Evolutionary conservation across 106 monocot genomes (phyloP), one percentile per base, ranked within the genome.

Genomic region (Acanthochlamys bracteata): DNA sequence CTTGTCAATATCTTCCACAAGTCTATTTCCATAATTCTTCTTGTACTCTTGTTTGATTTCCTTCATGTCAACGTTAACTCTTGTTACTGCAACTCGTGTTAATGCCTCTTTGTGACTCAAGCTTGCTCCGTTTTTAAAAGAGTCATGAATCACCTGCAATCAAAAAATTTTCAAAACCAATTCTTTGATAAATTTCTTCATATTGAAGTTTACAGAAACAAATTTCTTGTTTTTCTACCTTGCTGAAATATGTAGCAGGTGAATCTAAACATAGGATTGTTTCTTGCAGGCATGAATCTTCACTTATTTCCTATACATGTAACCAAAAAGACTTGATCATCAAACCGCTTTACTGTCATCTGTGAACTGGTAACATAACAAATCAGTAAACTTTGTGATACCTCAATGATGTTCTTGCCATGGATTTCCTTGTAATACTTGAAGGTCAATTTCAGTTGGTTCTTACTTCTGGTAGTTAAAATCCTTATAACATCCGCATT

Each of bases 381-480:
- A n/a, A n/a, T n/a, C n/a, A n/a, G n/a, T n/a, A n/a, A n/a, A n/a
- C n/a, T n/a, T n/a, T n/a, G n/a, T 9, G 43, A 20, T 3, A 82
- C 84, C 81, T 84, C 76, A 16, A 64, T 69, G 55, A 83, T 68
- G 54, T 63, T 56, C 43, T 76, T 78, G 20, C 81, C 81, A 61
- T 53, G 67, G 23, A 79, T 49, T 26, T 82, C 73, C 65, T 73
- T 74, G 78, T 89, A 89, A 64, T 73, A 63, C 33, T 82, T 74
- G 79, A 84, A 89, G 23, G 73, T 71, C 14, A 42, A 56, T 21
- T 19, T 65, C 7, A 89, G 76, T 15, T 82, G 79, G 10, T 42
- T 47, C 73, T 79, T 89, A 84, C 84, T 89, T 55, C 89, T 67
- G 19, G 89, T 89, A 19, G 79, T 79, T 0, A 89, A 47, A 27